A percentile compares a stretch with the other conserved stretches of the same genome.
These are phyloP conservation scores for Mariannaea sp. DNA, from an alignment of 2,329 filamentous ascomycete genomes.

Conservation along the genomic window DNA sequence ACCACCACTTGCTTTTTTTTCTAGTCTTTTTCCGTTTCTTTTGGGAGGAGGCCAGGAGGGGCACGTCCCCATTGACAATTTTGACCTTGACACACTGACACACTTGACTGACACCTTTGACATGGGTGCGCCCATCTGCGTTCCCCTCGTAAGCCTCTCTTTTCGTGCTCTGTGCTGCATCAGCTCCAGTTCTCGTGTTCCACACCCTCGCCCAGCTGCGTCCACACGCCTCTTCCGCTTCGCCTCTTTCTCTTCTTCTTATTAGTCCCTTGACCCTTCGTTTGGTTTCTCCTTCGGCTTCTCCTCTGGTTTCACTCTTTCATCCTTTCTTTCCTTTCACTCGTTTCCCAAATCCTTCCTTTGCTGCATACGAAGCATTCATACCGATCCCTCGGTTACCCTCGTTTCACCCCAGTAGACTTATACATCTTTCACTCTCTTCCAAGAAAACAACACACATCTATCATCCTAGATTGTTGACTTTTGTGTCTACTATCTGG, in stretches of 20 bases:
- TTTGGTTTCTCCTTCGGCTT: slow-evolving; percentile 18
- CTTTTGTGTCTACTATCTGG: slow-evolving; percentile 3
- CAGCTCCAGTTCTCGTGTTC: slow-evolving; percentile 13
- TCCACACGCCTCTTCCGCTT: slow-evolving; percentile 22
- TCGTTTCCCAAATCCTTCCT: slow-evolving; percentile 24
- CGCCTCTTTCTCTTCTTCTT: slow-evolving; percentile 29
- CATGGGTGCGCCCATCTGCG: not conserved
- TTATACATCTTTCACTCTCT: slow-evolving; percentile 25
- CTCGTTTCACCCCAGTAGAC: slow-evolving; percentile 3
- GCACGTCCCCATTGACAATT: not conserved
- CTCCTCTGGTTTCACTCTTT: slow-evolving; percentile 21
- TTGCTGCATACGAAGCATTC: slow-evolving; percentile 15
- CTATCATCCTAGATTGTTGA: not conserved
- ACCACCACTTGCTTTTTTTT: slow-evolving; percentile 29
- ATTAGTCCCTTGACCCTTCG: slow-evolving; percentile 24
- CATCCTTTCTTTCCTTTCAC: slow-evolving; percentile 22
- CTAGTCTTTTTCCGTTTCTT: too few species aligned
- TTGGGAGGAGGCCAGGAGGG: slow-evolving; percentile 1
- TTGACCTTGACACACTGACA: not conserved
- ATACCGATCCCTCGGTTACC: not conserved
- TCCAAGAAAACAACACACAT: slow-evolving; percentile 16
- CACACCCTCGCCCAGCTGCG: slow-evolving; percentile 15
- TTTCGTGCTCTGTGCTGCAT: slow-evolving; percentile 17
- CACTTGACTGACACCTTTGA: not conserved
- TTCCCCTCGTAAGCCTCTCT: not conserved